Percentiles rank a stretch among this genome's conserved stretches.
These are phyloP conservation scores for Plenodomus lindquistii DNA, from an alignment of 2,329 filamentous ascomycete genomes.

Conservation along the genomic window DNA sequence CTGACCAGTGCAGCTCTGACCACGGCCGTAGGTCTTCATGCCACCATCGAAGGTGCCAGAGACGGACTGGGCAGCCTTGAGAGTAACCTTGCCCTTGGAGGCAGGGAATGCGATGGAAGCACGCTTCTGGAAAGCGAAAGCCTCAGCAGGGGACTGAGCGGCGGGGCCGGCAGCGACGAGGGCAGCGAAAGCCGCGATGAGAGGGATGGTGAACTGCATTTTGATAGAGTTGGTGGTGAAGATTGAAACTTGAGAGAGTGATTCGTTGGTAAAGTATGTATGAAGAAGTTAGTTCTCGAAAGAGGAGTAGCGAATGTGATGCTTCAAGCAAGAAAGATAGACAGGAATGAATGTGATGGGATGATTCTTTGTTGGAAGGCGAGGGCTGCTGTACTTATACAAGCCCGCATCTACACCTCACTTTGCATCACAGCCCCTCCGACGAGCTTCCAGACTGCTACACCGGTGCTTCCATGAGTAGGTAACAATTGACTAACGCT, in stretches of 20 bases:
- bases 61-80: constrained; percentile 25
- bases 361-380: constrained; percentile 6
- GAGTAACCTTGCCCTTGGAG: constrained; percentile 39
- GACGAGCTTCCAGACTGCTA: neutral
- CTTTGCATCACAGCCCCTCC: neutral
- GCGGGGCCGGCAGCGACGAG: constrained; percentile 35
- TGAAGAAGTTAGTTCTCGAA: constrained; percentile 19
- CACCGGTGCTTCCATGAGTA: neutral
- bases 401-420: neutral
- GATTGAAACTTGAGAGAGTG: constrained; percentile 15
- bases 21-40: constrained; percentile 41
- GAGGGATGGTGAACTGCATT: constrained; percentile 39
- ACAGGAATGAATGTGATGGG: constrained; percentile 22
- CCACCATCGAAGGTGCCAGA: constrained; percentile 38
- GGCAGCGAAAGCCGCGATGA: constrained; percentile 31
- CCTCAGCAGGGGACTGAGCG: constrained; percentile 21
- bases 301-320: constrained; percentile 22
- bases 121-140: constrained; percentile 35
- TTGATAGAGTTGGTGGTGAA: constrained; percentile 19
- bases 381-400: constrained; percentile 16
- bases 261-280: constrained; percentile 21
- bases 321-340: constrained; percentile 29
- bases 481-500: neutral
- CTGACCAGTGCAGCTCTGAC: constrained; percentile 47
- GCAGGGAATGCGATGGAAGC: constrained; percentile 34